phyloP scores from a whole-genome alignment of 179 eudicot genomes.

The Spinacia oleracea region DNA sequence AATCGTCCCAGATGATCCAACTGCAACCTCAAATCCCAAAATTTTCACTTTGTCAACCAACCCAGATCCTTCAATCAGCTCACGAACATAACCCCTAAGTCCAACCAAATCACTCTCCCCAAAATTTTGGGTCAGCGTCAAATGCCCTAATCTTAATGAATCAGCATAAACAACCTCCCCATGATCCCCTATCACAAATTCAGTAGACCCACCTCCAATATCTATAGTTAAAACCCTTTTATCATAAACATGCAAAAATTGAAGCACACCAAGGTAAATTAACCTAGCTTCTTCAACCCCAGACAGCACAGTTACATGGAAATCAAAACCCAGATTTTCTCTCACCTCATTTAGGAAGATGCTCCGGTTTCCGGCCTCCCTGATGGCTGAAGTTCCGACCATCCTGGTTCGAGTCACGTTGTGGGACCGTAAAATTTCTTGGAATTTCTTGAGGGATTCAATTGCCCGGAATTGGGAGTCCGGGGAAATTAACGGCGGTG shows the following conservation, averaged over 20 bases:
- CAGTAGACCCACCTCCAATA: constrained; percentile 83
- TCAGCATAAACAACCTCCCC: constrained; percentile 43
- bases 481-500: constrained; percentile 35
- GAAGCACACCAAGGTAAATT: constrained; percentile 52
- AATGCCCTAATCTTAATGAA: constrained; percentile 62
- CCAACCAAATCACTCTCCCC: constrained; percentile 26
- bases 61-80: constrained; percentile 38
- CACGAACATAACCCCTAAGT: constrained; percentile 46
- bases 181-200: constrained; percentile 48
- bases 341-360: constrained; percentile 36
- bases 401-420: constrained; percentile 35
- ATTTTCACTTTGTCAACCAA: constrained; percentile 42
- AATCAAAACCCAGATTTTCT: constrained; percentile 38
- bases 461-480: constrained; percentile 41
- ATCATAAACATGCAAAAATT: constrained; percentile 42
- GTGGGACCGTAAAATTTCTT: constrained; percentile 32
- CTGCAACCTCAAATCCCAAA: constrained; percentile 45
- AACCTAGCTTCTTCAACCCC: constrained; percentile 69
- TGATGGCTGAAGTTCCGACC: constrained; percentile 76
- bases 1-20: constrained; percentile 79
- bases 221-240: constrained; percentile 47
- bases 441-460: constrained; percentile 43
- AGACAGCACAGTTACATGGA: constrained; percentile 44
- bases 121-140: constrained; percentile 50
- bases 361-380: constrained; percentile 45